Evolutionary conservation across 2,329 filamentous ascomycete species (phyloP), one percentile per base, ranked within the genome.

Genomic region (Trichoderma hamatum): DNA sequence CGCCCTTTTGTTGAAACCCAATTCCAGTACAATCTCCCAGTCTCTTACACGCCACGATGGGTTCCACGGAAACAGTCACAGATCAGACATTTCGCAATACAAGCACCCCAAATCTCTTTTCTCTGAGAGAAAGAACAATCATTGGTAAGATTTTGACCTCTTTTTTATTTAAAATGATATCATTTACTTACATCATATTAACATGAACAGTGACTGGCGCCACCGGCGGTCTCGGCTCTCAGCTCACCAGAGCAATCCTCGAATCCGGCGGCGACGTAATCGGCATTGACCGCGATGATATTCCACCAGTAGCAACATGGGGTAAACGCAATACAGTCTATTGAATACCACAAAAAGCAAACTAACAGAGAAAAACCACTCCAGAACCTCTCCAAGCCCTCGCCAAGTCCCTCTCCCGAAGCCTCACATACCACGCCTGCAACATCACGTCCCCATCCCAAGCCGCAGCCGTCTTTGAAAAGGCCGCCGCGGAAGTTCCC

Each of bases 191-290:
- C 36, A n/a, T n/a, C 5, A 19, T 9, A 30, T 26, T 5, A 1
- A 14, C 10, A 3, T 6, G 9, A 5, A 11, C 9, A 69, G 67
- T 69, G 4, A 69, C 67, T 16, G 67, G 67, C 11, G 67, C 67
- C 6, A 64, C 60, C 6, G 67, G 67, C 19, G 67, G 67, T 10
- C 55, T 70, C 7, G 68, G 68, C 19, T 61, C 56, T 0, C 56
- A 68, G 14, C 34, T 70, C 30, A 65, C 56, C 30, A 62, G 65
- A 66, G 68, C 68, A 30, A 70, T 70, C 32, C 68, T 70, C 24
- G 68, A 73, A 43, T 69, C 60, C 11, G 67, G 67, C 36, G 67
- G 59, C 67, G 67, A 69, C 52, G 67, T 69, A 60, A 69, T 69
- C 28, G 67, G 36, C 24, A 64, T 69, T 13, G 67, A 69, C 46